phyloP scores from a whole-genome alignment of 2,329 filamentous ascomycete genomes.

The Colletotrichum spaethianum region DNA sequence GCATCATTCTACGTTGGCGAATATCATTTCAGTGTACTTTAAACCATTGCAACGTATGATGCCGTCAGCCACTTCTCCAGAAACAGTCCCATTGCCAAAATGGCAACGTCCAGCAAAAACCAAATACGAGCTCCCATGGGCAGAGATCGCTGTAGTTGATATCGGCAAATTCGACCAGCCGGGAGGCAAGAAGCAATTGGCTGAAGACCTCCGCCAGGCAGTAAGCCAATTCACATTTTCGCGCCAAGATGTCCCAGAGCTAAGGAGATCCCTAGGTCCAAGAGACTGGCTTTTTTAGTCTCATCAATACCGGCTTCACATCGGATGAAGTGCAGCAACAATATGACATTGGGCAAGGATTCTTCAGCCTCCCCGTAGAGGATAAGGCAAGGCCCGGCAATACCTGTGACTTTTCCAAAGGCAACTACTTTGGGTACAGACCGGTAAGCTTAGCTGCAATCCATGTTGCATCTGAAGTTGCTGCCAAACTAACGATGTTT shows the following conservation, averaged over 20 bases:
- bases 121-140: constrained; percentile 55
- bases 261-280: constrained; percentile 43
- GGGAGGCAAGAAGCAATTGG: constrained; percentile 65
- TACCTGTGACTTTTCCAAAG: constrained; percentile 57
- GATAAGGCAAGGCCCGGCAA: constrained; percentile 64
- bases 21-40: too few species aligned
- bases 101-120: constrained; percentile 50
- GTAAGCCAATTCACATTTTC: constrained; percentile 47
- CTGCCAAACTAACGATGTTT: neutral
- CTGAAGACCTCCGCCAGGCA: constrained; percentile 66
- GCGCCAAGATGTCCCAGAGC: too few species aligned
- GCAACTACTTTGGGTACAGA: constrained; percentile 65
- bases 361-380: constrained; percentile 64
- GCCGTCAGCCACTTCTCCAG: constrained; percentile 28
- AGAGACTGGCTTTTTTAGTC: constrained; percentile 65
- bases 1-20: too few species aligned
- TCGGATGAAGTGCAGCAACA: constrained; percentile 67
- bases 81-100: constrained; percentile 40
- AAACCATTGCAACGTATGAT: constrained; percentile 12
- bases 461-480: neutral
- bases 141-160: constrained; percentile 68
- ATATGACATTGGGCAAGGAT: constrained; percentile 67
- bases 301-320: constrained; percentile 67
- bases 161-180: constrained; percentile 62
- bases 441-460: constrained; percentile 42